phyloP scores from a whole-genome alignment of 768 basidiomycete genomes.

The Boletus speciosus region DNA sequence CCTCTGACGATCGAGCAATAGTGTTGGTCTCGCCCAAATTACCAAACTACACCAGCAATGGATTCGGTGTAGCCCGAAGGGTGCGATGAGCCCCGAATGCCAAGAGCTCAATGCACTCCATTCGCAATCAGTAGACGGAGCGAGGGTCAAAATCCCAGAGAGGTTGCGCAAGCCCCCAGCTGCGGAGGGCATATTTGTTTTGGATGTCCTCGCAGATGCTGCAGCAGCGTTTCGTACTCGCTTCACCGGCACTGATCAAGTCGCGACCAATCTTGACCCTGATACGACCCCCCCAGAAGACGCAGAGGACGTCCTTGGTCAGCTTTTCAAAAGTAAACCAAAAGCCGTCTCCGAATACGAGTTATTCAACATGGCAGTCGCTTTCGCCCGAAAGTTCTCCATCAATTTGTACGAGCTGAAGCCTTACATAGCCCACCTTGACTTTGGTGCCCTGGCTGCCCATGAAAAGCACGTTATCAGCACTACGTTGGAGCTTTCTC shows the following conservation, averaged over 20 bases:
- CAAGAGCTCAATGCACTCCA: conserved; percentile 71
- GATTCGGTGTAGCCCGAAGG: conserved; percentile 50
- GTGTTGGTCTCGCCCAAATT: conserved; percentile 55
- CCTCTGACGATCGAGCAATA: conserved; percentile 21
- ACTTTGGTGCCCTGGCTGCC: conserved; percentile 53
- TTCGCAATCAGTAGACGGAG: conserved; percentile 68
- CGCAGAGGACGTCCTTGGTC: conserved; percentile 36
- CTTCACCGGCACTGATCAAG: conserved; percentile 33
- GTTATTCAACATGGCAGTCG: conserved; percentile 48
- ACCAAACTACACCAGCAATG: conserved; percentile 58
- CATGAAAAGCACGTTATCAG: conserved; percentile 53
- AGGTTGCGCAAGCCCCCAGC: conserved; percentile 45
- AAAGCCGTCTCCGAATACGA: conserved; percentile 61
- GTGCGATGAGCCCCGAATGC: conserved; percentile 60
- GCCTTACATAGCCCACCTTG: conserved; percentile 47
- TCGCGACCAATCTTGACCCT: conserved; percentile 20
- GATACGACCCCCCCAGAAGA: conserved; percentile 36
- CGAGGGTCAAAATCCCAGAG: conserved; percentile 37
- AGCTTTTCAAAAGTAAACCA: conserved; percentile 49
- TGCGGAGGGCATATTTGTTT: conserved; percentile 42
- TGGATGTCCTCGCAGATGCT: conserved; percentile 49
- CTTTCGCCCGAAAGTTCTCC: conserved; percentile 39
- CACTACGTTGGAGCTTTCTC: conserved; percentile 37
- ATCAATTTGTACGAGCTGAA: conserved; percentile 40
- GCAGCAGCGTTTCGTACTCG: conserved; percentile 43